These are phyloP conservation scores for Pyrenochaeta sp. DNA, from an alignment of 2,329 filamentous ascomycete species.

Conservation along the genomic window DNA sequence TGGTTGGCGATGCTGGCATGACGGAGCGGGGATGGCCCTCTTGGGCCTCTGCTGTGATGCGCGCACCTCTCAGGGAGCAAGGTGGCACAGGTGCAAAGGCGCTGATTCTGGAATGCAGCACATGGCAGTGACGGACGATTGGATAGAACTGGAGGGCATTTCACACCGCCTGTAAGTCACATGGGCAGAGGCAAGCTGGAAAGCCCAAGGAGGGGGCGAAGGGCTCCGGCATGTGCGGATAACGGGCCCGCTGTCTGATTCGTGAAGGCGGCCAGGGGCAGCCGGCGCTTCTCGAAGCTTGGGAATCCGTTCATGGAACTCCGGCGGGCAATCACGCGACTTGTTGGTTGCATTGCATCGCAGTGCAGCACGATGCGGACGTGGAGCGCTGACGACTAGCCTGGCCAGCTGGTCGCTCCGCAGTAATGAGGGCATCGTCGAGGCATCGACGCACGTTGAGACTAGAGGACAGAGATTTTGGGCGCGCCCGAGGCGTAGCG, in stretches of 20 bases:
- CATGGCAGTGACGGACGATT: conserved; percentile 23
- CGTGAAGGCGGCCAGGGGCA: conserved; percentile 34
- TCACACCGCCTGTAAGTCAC: conserved; percentile 46
- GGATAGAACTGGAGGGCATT: conserved; percentile 20
- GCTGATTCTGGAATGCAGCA: too few species aligned
- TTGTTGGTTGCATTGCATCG: conserved; percentile 26
- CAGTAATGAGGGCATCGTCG: conserved; percentile 5
- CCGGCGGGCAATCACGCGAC: conserved; percentile 41
- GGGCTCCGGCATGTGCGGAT: conserved; percentile 28
- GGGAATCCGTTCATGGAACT: conserved; percentile 15
- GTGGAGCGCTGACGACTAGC: conserved; percentile 6
- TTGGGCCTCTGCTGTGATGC: too few species aligned
- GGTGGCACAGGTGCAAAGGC: conserved; percentile 15
- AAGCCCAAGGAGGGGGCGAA: conserved; percentile 12
- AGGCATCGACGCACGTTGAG: conserved; percentile 13
- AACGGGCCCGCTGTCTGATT: conserved; percentile 36
- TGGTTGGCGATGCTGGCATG: too few species aligned
- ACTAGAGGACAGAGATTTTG: too few species aligned
- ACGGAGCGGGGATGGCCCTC: too few species aligned
- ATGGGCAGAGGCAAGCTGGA: conserved; percentile 27
- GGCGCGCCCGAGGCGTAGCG: too few species aligned
- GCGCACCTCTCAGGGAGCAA: conserved; percentile 13
- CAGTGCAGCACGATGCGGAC: conserved; percentile 13
- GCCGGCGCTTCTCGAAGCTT: conserved; percentile 38
- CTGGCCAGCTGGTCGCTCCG: too few species aligned